phyloP scores from a whole-genome alignment of 306 rosid species.

The Inga laurina region DNA sequence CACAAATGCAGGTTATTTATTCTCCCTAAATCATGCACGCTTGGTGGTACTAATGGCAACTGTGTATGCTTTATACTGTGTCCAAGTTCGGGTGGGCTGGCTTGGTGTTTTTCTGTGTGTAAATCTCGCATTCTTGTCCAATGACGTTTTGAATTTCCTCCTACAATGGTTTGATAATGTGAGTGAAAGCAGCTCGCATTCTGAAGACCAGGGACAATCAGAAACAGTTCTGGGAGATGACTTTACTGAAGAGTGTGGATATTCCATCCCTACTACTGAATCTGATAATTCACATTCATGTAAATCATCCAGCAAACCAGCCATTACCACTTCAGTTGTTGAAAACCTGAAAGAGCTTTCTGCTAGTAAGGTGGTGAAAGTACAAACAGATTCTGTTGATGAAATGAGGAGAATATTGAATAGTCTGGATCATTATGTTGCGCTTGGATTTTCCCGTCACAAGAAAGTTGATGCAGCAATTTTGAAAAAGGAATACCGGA shows the following conservation, averaged over 20 bases:
- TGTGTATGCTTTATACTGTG: slow-evolving; percentile 75
- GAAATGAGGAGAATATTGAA: slow-evolving; percentile 85
- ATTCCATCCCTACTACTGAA: slow-evolving; percentile 60
- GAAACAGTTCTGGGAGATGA: slow-evolving; percentile 72
- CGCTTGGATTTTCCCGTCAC: slow-evolving; percentile 80
- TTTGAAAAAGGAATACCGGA: slow-evolving; percentile 84
- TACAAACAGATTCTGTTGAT: slow-evolving; percentile 59
- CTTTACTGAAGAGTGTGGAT: slow-evolving; percentile 69
- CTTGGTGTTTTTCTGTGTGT: slow-evolving; percentile 77
- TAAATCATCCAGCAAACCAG: slow-evolving; percentile 67
- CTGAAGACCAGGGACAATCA: slow-evolving; percentile 79
- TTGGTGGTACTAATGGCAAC: slow-evolving; percentile 80
- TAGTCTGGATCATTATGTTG: slow-evolving; percentile 81
- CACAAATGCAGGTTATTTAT: slow-evolving; percentile 77
- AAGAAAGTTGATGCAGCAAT: slow-evolving; percentile 66
- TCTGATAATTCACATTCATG: slow-evolving; percentile 75
- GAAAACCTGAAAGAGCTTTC: slow-evolving; percentile 56
- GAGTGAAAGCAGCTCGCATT: slow-evolving; percentile 65
- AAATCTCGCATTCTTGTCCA: slow-evolving; percentile 89
- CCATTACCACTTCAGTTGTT: slow-evolving; percentile 53
- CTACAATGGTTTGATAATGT: slow-evolving; percentile 90
- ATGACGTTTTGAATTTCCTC: slow-evolving; percentile 68
- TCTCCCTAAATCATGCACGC: slow-evolving; percentile 95
- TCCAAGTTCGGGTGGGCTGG: slow-evolving; percentile 94
- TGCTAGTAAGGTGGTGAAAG: slow-evolving; percentile 56